These are phyloP conservation scores for Blumeria graminis DNA, from an alignment of 2,329 filamentous ascomycete species.

Conservation along the genomic window DNA sequence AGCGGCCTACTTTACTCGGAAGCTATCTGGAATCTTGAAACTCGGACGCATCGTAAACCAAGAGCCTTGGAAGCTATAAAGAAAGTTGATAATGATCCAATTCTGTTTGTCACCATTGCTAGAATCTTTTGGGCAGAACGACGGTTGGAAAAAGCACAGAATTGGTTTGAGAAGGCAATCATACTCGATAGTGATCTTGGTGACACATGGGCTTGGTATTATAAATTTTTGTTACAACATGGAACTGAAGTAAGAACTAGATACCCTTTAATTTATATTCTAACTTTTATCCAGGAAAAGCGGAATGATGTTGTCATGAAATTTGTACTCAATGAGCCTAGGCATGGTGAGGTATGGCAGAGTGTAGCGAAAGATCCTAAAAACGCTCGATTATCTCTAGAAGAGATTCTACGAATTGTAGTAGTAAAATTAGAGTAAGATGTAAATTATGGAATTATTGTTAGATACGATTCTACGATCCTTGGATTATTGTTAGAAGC, in stretches of 20 bases:
- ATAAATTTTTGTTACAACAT: constrained; percentile 76
- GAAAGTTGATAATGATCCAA: constrained; percentile 79
- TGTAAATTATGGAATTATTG: background rate
- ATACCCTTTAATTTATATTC: background rate
- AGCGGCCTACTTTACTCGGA: constrained; percentile 81
- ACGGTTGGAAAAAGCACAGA: constrained; percentile 76
- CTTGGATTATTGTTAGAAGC: background rate
- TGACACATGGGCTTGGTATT: constrained; percentile 97
- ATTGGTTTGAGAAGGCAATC: constrained; percentile 93
- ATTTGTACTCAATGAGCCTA: constrained; percentile 61
- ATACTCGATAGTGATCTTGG: constrained; percentile 67
- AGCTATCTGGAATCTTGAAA: constrained; percentile 83
- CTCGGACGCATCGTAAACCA: constrained; percentile 77
- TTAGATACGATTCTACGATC: background rate
- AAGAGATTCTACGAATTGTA: constrained; percentile 66
- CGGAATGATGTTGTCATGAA: constrained; percentile 60
- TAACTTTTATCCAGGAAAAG: constrained; percentile 38
- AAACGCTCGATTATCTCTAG: constrained; percentile 49
- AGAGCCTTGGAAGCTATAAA: constrained; percentile 86
- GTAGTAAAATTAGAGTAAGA: constrained; percentile 22
- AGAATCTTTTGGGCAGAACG: constrained; percentile 92
- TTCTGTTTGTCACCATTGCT: constrained; percentile 74
- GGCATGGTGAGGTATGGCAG: constrained; percentile 87
- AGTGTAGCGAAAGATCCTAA: constrained; percentile 59
- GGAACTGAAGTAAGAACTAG: constrained; percentile 41